Evolutionary conservation across 805 yeast species (phyloP).

Genomic region (Groenewaldozyma tartarivorans): DNA sequence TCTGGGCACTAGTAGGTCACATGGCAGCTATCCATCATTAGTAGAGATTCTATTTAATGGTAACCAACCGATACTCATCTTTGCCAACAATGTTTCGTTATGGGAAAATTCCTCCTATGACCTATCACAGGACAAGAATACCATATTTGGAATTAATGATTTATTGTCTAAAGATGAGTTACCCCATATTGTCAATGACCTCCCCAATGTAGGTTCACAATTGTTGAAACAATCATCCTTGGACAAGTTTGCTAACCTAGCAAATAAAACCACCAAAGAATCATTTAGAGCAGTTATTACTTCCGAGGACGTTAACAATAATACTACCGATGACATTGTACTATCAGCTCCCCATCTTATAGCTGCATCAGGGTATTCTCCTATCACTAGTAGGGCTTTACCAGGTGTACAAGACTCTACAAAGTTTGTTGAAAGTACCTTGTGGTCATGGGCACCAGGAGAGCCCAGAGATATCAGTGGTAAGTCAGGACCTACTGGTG

Average conservation of each 20-base stretch:
- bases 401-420: conserved; percentile 9
- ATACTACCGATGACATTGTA: too few relatives aligned
- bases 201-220: conserved; percentile 4
- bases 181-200: conserved; percentile 1
- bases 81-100: background rate
- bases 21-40: background rate
- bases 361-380: conserved; percentile 60
- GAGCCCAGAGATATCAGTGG: conserved; percentile 36
- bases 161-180: background rate
- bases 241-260: background rate
- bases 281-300: too few relatives aligned
- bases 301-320: too few relatives aligned
- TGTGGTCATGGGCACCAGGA: conserved; percentile 68
- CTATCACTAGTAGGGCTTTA: conserved; percentile 42
- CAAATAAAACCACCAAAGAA: background rate
- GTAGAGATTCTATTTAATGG: conserved; percentile 1
- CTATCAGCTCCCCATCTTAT: too few relatives aligned
- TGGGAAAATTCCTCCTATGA: conserved; percentile 1
- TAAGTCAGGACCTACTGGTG: conserved; percentile 6
- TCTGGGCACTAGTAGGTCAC: background rate
- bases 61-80: conserved; percentile 5
- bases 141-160: background rate
- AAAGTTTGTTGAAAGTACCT: conserved; percentile 15
- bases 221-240: conserved; percentile 2
- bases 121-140: background rate